phyloP scores from a whole-genome alignment of 148 eudicot species.

The Polygonum aviculare region DNA sequence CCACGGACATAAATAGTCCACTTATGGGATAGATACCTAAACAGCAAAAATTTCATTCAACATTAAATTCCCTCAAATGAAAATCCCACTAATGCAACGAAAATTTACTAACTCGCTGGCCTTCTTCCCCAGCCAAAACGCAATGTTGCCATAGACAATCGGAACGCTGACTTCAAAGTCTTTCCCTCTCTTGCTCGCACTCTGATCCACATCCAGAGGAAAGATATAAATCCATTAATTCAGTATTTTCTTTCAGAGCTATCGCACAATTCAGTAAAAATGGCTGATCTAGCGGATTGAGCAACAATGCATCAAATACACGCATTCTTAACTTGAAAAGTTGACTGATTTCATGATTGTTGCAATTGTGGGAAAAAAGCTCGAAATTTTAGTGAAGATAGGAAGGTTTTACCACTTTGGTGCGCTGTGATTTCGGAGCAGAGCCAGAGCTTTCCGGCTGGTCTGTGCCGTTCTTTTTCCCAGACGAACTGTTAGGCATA shows the following conservation, averaged over 20 bases:
- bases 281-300: background rate
- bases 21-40: conserved; percentile 63
- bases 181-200: conserved; percentile 51
- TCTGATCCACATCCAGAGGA: conserved; percentile 22
- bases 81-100: background rate
- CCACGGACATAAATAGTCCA: conserved; percentile 69
- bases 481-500: conserved; percentile 32
- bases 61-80: background rate
- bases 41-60: background rate
- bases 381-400: background rate
- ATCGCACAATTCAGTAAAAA: background rate
- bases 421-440: conserved; percentile 37
- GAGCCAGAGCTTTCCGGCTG: conserved; percentile 37
- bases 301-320: background rate
- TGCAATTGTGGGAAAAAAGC: background rate
- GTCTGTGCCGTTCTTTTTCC: conserved; percentile 25
- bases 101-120: conserved; percentile 74
- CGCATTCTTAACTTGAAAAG: background rate
- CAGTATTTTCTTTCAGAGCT: too few relatives aligned
- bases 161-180: conserved; percentile 62
- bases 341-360: background rate
- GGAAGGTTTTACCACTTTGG: conserved; percentile 32
- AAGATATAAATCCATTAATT: background rate
- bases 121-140: conserved; percentile 89
- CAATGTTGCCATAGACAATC: conserved; percentile 60